Percentiles rank a stretch among this genome's conserved stretches.
phyloP scores from a whole-genome alignment of 1,284 basidiomycete genomes.

The Cryptococcus sp. region DNA sequence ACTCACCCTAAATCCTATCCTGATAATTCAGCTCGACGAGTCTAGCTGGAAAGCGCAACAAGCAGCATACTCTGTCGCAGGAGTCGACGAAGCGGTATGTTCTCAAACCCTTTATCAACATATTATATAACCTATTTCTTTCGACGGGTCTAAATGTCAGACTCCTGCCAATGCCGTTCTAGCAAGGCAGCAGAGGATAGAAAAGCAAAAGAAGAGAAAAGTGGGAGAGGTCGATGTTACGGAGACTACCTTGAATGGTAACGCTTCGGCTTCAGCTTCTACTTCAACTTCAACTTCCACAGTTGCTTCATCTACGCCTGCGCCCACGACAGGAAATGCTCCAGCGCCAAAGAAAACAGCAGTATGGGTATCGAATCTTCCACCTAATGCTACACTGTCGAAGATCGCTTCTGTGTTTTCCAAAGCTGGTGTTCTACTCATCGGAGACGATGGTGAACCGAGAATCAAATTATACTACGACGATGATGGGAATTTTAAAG shows the following conservation, averaged over 20 bases:
- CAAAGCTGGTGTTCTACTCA: constrained; percentile 86
- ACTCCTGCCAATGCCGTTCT: constrained; percentile 76
- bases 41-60: constrained; percentile 79
- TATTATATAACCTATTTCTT: constrained; percentile 16
- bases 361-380: constrained; percentile 84
- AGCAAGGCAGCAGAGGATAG: constrained; percentile 57
- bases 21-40: constrained; percentile 62
- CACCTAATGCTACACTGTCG: constrained; percentile 66
- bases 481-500: constrained; percentile 85
- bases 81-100: constrained; percentile 84
- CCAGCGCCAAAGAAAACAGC: constrained; percentile 68
- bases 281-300: neutral
- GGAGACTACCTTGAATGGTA: neutral
- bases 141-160: constrained; percentile 48
- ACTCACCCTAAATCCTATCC: neutral
- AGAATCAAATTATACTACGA: constrained; percentile 92
- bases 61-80: constrained; percentile 81
- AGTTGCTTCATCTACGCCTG: neutral
- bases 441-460: constrained; percentile 79
- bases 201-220: constrained; percentile 60
- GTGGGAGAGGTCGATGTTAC: constrained; percentile 60
- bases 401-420: constrained; percentile 79
- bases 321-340: constrained; percentile 6
- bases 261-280: constrained; percentile 3
- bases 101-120: constrained; percentile 2